Evolutionary conservation across 2,329 filamentous ascomycete species (phyloP).

Genomic region (Xylaria hypoxylon): DNA sequence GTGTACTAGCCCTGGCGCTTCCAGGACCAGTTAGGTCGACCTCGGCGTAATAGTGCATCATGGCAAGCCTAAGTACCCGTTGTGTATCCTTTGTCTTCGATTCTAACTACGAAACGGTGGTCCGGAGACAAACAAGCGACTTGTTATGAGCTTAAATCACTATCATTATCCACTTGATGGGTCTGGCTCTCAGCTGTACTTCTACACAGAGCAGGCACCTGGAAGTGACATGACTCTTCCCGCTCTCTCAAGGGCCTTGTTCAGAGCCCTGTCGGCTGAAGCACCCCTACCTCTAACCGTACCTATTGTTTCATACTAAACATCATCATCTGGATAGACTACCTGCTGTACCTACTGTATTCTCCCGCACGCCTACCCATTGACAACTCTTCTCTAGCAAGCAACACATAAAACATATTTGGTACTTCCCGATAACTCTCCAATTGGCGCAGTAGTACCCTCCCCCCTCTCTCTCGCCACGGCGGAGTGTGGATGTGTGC

Average conservation of each 20-base stretch:
- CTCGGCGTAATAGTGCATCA: slow-evolving; percentile 31
- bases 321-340: slow-evolving; percentile 10
- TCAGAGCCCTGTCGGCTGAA: slow-evolving; percentile 22
- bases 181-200: slow-evolving; percentile 29
- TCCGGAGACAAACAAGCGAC: slow-evolving; percentile 18
- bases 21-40: slow-evolving; percentile 21
- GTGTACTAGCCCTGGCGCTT: slow-evolving; percentile 31
- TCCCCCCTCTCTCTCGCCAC: slow-evolving; percentile 10
- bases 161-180: slow-evolving; percentile 28
- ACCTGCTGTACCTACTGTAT: no score
- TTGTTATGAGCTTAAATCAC: slow-evolving; percentile 15
- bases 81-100: neutral
- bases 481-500: slow-evolving; percentile 10
- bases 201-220: slow-evolving; percentile 30
- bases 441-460: slow-evolving; percentile 17
- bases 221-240: slow-evolving; percentile 25
- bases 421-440: neutral
- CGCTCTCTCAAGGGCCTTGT: slow-evolving; percentile 21
- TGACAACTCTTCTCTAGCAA: neutral
- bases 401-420: neutral
- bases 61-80: slow-evolving; percentile 17
- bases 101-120: neutral
- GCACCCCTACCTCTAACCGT: no score
- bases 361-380: neutral
- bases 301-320: slow-evolving; percentile 32